Percentiles rank a stretch among this genome's conserved stretches.
These are phyloP conservation scores for Albugo candida DNA, from an alignment of 352 stramenopile species.

Conservation along the genomic window DNA sequence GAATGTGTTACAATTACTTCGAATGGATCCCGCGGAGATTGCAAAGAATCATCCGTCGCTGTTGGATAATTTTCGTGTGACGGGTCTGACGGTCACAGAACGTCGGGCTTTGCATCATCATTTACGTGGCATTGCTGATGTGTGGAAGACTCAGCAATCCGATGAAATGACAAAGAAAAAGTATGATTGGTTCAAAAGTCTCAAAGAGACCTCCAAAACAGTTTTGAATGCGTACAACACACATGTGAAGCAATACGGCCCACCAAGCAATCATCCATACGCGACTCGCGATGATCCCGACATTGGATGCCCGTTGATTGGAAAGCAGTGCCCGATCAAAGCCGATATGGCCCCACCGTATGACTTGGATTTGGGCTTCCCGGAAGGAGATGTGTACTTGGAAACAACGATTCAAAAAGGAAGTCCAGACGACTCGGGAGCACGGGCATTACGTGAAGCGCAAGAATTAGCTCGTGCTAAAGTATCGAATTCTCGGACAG, in stretches of 20 bases:
- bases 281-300: conserved; percentile 62
- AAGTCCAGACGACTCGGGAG: conserved; percentile 45
- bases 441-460: conserved; percentile 41
- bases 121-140: conserved; percentile 58
- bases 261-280: conserved; percentile 75
- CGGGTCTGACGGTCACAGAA: conserved; percentile 79
- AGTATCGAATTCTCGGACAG: conserved; percentile 45
- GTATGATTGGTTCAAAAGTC: conserved; percentile 82
- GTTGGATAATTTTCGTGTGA: conserved; percentile 82
- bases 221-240: conserved; percentile 81
- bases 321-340: conserved; percentile 83
- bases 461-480: conserved; percentile 36
- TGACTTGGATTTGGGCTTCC: conserved; percentile 56
- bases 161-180: conserved; percentile 87
- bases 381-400: conserved; percentile 62
- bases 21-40: conserved; percentile 74
- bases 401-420: conserved; percentile 47
- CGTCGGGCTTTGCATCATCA: conserved; percentile 78
- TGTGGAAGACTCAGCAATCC: conserved; percentile 75
- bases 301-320: conserved; percentile 72
- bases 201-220: conserved; percentile 86
- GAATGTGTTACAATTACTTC: conserved; percentile 80
- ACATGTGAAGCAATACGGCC: conserved; percentile 81
- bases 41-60: conserved; percentile 76
- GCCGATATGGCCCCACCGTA: conserved; percentile 62